These are phyloP conservation scores for Elsinoe fawcettii DNA, from an alignment of 2,329 filamentous ascomycete species.

Conservation along the genomic window DNA sequence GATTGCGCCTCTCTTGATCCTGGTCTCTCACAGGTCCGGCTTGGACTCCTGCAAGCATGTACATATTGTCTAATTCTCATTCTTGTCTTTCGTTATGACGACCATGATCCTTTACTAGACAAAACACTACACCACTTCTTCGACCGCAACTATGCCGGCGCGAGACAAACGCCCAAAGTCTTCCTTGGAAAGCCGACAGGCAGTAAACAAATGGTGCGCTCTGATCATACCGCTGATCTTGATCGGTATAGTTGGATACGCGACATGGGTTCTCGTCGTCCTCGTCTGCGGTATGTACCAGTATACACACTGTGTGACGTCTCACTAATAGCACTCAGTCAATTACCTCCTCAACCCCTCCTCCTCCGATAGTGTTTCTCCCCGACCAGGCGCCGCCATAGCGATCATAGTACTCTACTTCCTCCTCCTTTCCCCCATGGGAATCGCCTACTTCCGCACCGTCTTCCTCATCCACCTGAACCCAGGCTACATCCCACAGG, in stretches of 20 bases:
- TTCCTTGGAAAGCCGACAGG: conserved; percentile 17
- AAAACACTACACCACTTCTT: neutral
- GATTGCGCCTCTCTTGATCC: conserved; percentile 6
- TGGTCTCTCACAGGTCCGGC: neutral
- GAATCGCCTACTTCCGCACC: conserved; percentile 63
- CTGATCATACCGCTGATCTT: conserved; percentile 65
- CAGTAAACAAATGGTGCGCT: conserved; percentile 51
- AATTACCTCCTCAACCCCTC: conserved; percentile 57
- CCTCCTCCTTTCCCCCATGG: conserved; percentile 59
- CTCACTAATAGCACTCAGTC: conserved; percentile 42
- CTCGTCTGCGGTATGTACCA: conserved; percentile 56
- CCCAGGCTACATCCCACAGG: conserved; percentile 66
- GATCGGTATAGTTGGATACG: conserved; percentile 57
- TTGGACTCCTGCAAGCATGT: neutral
- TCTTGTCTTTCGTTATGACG: neutral
- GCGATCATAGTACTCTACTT: conserved; percentile 67
- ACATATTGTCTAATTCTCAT: neutral
- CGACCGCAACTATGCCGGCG: conserved; percentile 1
- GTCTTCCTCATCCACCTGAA: conserved; percentile 59
- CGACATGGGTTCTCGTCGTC: conserved; percentile 62
- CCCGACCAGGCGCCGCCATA: conserved; percentile 52
- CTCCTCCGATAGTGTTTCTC: conserved; percentile 24
- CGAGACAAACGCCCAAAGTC: conserved; percentile 14
- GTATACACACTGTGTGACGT: neutral
- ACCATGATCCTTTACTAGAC: neutral